Conservation (phyloP, 1,284 basidiomycete species). For the Megacollybia platyphylla region DNA sequence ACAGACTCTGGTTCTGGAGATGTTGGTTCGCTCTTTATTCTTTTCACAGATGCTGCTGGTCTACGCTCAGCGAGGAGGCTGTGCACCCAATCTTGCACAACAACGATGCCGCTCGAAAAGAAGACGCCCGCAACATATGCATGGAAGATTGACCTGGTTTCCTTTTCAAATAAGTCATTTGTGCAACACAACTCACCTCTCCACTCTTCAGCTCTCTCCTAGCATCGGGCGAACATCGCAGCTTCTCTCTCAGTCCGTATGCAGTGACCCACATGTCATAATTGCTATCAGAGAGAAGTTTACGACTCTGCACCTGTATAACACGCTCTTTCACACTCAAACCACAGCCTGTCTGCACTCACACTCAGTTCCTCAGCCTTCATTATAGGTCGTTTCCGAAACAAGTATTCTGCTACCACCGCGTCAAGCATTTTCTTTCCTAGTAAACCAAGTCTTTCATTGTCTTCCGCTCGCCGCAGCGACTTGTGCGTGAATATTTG, state of each 20-base stretch:
- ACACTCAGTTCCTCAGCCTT: conserved; percentile 37
- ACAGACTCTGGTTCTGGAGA: neutral
- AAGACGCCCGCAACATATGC: conserved; percentile 59
- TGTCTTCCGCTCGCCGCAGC: conserved; percentile 42
- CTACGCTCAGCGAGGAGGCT: conserved; percentile 25
- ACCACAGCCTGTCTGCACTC: conserved; percentile 10
- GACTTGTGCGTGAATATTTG: conserved; percentile 60
- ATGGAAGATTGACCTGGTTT: conserved; percentile 43
- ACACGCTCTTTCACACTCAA: neutral
- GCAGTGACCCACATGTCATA: conserved; percentile 43
- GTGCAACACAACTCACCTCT: conserved; percentile 27
- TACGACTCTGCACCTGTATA: conserved; percentile 14
- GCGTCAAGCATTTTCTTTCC: conserved; percentile 39
- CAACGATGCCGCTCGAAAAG: conserved; percentile 35
- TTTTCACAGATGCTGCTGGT: neutral
- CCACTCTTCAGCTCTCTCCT: conserved; percentile 24
- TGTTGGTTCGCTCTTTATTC: conserved; percentile 16
- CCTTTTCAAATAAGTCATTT: conserved; percentile 23
- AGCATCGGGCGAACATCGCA: conserved; percentile 39
- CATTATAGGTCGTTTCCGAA: conserved; percentile 40
- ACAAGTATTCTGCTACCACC: conserved; percentile 36
- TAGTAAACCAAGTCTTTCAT: conserved; percentile 41
- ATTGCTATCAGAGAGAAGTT: conserved; percentile 29
- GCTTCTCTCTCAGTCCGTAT: conserved; percentile 44
- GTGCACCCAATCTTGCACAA: conserved; percentile 47